These are phyloP conservation scores for Lactarius pseudohatsudake DNA, from an alignment of 768 basidiomycete genomes.

Conservation along the genomic window DNA sequence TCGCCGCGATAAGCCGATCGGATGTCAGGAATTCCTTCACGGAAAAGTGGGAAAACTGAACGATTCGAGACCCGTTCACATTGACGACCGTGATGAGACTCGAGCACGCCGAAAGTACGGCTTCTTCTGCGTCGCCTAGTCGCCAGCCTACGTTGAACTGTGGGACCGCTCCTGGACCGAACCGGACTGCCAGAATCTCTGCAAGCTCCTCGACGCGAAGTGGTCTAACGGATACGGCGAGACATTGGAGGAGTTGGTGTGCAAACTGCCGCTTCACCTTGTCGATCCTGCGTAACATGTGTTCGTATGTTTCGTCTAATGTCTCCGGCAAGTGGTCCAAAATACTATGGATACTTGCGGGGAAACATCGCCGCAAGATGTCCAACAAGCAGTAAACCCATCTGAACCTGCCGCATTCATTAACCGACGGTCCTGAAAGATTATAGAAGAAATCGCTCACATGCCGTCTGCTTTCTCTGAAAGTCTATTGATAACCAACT, in stretches of 20 bases:
- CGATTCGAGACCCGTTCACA: not conserved
- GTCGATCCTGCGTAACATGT: not conserved
- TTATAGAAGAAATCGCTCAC: not conserved
- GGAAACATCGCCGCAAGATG: not conserved
- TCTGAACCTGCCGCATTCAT: not conserved
- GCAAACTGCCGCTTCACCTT: slow-evolving; percentile 1
- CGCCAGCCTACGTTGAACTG: not conserved
- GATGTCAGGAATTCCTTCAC: slow-evolving; percentile 19
- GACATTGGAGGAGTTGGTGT: slow-evolving; percentile 13
- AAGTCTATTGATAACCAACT: not conserved
- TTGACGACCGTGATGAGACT: slow-evolving; percentile 5
- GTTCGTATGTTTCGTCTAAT: slow-evolving; percentile 8
- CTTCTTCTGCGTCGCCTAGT: not conserved
- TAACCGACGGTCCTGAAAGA: not conserved
- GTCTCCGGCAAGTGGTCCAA: slow-evolving; percentile 4
- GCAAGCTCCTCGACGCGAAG: slow-evolving; percentile 8
- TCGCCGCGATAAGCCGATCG: too few species aligned
- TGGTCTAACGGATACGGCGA: slow-evolving; percentile 5
- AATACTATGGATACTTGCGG: not conserved
- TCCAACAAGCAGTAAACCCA: slow-evolving; percentile 2
- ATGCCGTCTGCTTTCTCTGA: slow-evolving; percentile 4
- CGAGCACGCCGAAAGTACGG: not conserved
- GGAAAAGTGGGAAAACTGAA: slow-evolving; percentile 16
- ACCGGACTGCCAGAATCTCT: slow-evolving; percentile 10
- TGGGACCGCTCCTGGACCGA: not conserved